Conservation (phyloP, 352 stramenopile genomes). For the Globisporangium takayamanum region DNA sequence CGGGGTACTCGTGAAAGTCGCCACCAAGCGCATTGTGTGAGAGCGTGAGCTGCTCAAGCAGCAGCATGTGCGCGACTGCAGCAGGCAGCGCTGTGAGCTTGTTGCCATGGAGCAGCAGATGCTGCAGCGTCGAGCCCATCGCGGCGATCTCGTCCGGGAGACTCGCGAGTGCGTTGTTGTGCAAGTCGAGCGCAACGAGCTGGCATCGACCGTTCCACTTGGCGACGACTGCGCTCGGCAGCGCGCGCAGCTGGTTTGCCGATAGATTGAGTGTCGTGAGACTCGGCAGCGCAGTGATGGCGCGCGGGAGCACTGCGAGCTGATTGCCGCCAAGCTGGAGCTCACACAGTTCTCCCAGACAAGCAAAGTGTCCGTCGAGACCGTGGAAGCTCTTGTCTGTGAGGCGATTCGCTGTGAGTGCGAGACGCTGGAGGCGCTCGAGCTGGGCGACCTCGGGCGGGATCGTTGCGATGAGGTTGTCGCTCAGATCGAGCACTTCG, state of each 20-base stretch:
- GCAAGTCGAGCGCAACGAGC: conserved; percentile 29
- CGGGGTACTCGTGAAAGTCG: conserved; percentile 20
- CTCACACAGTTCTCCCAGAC: conserved; percentile 14
- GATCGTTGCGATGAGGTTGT: conserved; percentile 22
- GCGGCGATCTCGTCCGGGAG: conserved; percentile 33
- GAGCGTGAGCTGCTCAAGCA: conserved; percentile 24
- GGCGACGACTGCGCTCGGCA: conserved; percentile 8
- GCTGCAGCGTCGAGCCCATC: conserved; percentile 20
- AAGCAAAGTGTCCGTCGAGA: conserved; percentile 1
- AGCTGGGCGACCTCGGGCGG: conserved; percentile 17
- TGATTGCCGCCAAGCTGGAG: conserved; percentile 29
- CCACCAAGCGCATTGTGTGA: conserved; percentile 12
- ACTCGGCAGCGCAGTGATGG: conserved; percentile 11
- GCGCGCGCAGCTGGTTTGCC: conserved; percentile 25
- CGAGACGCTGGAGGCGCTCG: conserved; percentile 12
- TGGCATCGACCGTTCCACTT: conserved; percentile 18
- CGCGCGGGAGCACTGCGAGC: conserved; percentile 13
- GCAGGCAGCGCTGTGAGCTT: conserved; percentile 26
- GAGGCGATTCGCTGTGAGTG: conserved; percentile 15
- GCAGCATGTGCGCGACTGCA: conserved; percentile 9
- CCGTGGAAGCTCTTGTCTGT: conserved; percentile 14
- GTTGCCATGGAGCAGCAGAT: conserved; percentile 39
- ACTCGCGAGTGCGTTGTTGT: conserved; percentile 27
- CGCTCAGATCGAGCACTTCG: conserved; percentile 25
- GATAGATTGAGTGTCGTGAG: conserved; percentile 30